Conservation (phyloP, 306 rosid genomes). For the Mimosa pudica region DNA sequence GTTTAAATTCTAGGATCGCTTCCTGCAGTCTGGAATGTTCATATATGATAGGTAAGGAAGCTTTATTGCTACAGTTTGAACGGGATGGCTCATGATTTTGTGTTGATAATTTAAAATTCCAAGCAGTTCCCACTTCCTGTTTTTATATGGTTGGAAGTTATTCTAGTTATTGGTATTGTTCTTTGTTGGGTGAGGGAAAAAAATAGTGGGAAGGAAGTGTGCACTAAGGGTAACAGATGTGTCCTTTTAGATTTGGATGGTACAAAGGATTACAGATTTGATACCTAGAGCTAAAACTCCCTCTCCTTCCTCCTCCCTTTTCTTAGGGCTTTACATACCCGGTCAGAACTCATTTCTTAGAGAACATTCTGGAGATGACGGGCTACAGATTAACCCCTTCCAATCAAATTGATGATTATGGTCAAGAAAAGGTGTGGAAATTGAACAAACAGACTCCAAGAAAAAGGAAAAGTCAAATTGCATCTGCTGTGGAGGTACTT, state of each 20-base stretch:
- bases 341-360: slow-evolving; percentile 80
- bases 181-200: neutral
- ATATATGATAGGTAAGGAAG: slow-evolving; percentile 18
- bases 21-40: neutral
- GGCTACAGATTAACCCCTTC: slow-evolving; percentile 73
- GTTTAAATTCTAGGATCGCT: slow-evolving; percentile 1
- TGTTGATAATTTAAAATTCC: neutral
- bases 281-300: slow-evolving; percentile 19
- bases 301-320: neutral
- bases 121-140: slow-evolving; percentile 21
- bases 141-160: slow-evolving; percentile 5
- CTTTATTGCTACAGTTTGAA: neutral
- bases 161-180: neutral
- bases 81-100: slow-evolving; percentile 15
- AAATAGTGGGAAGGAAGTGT: neutral
- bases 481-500: slow-evolving; percentile 80
- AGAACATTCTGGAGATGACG: slow-evolving; percentile 78
- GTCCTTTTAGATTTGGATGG: neutral
- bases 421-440: slow-evolving; percentile 93
- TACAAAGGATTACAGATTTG: slow-evolving; percentile 17
- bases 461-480: slow-evolving; percentile 97
- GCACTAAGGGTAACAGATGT: slow-evolving; percentile 5
- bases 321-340: slow-evolving; percentile 85
- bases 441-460: slow-evolving; percentile 86
- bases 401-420: slow-evolving; percentile 95